Evolutionary conservation across 805 yeast species (phyloP), one percentile per base, ranked within the genome.

Genomic region (Sungouiozyma ichnusensis): DNA sequence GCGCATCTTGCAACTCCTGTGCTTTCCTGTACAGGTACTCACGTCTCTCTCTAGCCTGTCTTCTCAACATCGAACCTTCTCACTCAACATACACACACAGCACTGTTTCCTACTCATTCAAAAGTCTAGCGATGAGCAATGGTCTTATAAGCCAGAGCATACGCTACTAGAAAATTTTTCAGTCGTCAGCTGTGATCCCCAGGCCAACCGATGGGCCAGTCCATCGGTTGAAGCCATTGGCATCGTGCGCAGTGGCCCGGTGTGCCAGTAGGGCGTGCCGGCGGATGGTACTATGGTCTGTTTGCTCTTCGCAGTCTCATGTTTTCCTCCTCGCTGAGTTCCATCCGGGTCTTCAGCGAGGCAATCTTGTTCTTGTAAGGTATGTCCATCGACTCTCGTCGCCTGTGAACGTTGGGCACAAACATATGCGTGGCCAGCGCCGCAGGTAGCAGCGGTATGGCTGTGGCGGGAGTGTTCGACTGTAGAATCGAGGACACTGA

Each of bases 41-140:
- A 63, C 94, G 77, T 67, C 98, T 76, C 62, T 92, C 97, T 66
- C 98, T 79, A 6, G 97, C 97, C 58, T 90, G 95, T 69, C 86
- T 77, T 64, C 98, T 77, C 43, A 86, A 65, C 96, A 73, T 73
- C 13, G n/a, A n/a, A n/a, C n/a, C n/a, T n/a, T n/a, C n/a, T n/a
- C n/a, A n/a, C n/a, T n/a, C n/a, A n/a, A n/a, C n/a, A n/a, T n/a
- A n/a, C n/a, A n/a, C n/a, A n/a, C n/a, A n/a, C n/a, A n/a, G n/a
- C n/a, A n/a, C n/a, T n/a, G n/a, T n/a, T n/a, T n/a, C n/a, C n/a
- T n/a, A n/a, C n/a, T n/a, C n/a, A n/a, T n/a, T n/a, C n/a, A n/a
- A n/a, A n/a, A n/a, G n/a, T n/a, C n/a, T n/a, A n/a, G n/a, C n/a
- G n/a, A n/a, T n/a, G n/a, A n/a, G n/a, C n/a, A n/a, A n/a, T n/a